These are phyloP conservation scores for Nemania diffusa DNA, from an alignment of 2,329 filamentous ascomycete species.

Conservation along the genomic window DNA sequence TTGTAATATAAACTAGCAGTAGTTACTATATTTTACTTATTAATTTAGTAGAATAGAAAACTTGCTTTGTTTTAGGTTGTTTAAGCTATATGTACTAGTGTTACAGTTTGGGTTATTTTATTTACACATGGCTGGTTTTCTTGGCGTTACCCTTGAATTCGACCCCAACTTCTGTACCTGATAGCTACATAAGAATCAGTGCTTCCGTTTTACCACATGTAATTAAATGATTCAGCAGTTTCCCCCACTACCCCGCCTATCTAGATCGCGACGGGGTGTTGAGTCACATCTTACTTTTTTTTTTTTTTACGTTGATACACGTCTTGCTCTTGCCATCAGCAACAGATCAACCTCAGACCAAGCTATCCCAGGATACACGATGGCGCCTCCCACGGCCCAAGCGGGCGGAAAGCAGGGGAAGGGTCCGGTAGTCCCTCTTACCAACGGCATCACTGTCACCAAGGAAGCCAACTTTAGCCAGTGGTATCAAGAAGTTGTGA, in stretches of 20 bases:
- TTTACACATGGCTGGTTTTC: too few species aligned
- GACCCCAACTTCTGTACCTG: too few species aligned
- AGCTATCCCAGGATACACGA: not conserved
- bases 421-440: slow-evolving; percentile 7
- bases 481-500: slow-evolving; percentile 98
- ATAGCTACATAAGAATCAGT: not conserved
- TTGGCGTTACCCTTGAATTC: too few species aligned
- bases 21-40: too few species aligned
- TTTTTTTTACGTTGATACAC: slow-evolving; percentile 19
- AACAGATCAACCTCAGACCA: slow-evolving; percentile 8
- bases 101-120: too few species aligned
- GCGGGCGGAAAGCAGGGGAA: slow-evolving; percentile 15
- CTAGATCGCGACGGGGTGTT: not conserved
- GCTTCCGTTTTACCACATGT: not conserved
- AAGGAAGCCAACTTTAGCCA: slow-evolving; percentile 75
- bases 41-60: too few species aligned
- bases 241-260: slow-evolving; percentile 25
- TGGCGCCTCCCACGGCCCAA: slow-evolving; percentile 14
- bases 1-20: too few species aligned
- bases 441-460: slow-evolving; percentile 33
- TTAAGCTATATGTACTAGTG: too few species aligned
- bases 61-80: too few species aligned
- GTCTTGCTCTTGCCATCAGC: not conserved
- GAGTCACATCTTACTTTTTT: slow-evolving; percentile 16
- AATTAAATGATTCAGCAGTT: slow-evolving; percentile 1